Percentiles rank a stretch among this genome's conserved stretches.
phyloP scores from a whole-genome alignment of 129 eudicot genomes.

The Helianthus tuberosus region DNA sequence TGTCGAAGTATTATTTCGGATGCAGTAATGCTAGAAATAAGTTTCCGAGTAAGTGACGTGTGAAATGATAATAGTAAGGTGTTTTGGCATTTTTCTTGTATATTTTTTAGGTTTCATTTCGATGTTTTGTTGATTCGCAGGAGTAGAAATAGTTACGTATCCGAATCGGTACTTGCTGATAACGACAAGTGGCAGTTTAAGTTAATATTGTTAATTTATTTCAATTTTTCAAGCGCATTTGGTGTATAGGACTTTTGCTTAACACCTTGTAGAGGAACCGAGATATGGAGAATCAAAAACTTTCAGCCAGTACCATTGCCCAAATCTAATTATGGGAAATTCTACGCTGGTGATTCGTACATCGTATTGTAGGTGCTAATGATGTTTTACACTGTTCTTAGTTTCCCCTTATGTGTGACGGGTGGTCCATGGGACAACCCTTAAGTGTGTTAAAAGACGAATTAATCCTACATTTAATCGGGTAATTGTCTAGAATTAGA shows the following conservation, averaged over 20 bases:
- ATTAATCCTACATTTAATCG: no score
- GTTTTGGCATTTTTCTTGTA: neutral
- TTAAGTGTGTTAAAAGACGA: no score
- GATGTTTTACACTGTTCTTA: conserved; percentile 1
- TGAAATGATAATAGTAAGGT: neutral
- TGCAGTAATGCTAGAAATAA: conserved; percentile 79
- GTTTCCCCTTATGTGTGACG: conserved; percentile 1
- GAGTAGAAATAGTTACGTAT: conserved; percentile 56
- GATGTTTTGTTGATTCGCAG: conserved; percentile 41
- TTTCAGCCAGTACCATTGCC: conserved; percentile 88
- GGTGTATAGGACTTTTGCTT: conserved; percentile 46
- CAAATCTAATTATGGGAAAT: conserved; percentile 77
- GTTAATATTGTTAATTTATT: conserved; percentile 6
- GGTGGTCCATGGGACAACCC: no score
- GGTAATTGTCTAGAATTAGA: no score
- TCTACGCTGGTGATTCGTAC: conserved; percentile 91
- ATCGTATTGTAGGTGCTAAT: conserved; percentile 74
- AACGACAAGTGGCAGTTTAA: conserved; percentile 92
- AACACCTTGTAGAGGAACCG: conserved; percentile 79
- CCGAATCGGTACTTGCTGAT: conserved; percentile 74
- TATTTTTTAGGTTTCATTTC: conserved; percentile 11
- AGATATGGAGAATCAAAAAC: conserved; percentile 92
- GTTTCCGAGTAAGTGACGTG: conserved; percentile 65
- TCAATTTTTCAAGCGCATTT: neutral
- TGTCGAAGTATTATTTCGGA: conserved; percentile 64